phyloP scores from a whole-genome alignment of 768 basidiomycete species.

The Termitomyces sp. region DNA sequence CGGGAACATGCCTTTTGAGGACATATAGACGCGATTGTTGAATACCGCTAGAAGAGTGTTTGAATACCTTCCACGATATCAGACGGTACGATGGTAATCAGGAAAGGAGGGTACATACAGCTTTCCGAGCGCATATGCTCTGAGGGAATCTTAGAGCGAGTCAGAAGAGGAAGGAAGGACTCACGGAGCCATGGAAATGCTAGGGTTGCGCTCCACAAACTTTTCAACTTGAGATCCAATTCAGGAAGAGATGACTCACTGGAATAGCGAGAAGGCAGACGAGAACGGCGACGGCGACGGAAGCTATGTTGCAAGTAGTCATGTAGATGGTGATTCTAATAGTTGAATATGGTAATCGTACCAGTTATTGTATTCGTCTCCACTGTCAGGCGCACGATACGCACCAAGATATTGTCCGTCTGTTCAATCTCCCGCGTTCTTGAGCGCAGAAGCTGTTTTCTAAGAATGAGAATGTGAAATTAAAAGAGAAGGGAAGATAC shows the following conservation, averaged over 20 bases:
- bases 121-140: conserved; percentile 12
- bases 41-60: conserved; percentile 11
- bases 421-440: conserved; percentile 4
- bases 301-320: background rate
- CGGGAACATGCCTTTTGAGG: conserved; percentile 1
- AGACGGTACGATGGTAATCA: background rate
- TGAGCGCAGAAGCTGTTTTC: conserved; percentile 7
- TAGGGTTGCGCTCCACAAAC: conserved; percentile 5
- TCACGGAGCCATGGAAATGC: conserved; percentile 12
- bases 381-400: conserved; percentile 11
- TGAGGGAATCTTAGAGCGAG: background rate
- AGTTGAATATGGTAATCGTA: background rate
- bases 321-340: background rate
- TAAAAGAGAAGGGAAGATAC: background rate
- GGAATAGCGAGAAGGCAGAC: conserved; percentile 11
- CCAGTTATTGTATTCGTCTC: conserved; percentile 11
- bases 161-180: background rate
- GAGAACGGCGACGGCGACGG: conserved; percentile 7
- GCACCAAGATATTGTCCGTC: conserved; percentile 5
- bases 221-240: background rate
- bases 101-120: background rate
- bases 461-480: background rate
- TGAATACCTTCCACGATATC: conserved; percentile 4
- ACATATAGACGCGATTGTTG: conserved; percentile 12
- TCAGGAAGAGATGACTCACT: background rate